A percentile compares a stretch with the other conserved stretches of the same genome.
Conservation (phyloP, 164 flowering plant species). For the Tetrastigma voinierianum region DNA sequence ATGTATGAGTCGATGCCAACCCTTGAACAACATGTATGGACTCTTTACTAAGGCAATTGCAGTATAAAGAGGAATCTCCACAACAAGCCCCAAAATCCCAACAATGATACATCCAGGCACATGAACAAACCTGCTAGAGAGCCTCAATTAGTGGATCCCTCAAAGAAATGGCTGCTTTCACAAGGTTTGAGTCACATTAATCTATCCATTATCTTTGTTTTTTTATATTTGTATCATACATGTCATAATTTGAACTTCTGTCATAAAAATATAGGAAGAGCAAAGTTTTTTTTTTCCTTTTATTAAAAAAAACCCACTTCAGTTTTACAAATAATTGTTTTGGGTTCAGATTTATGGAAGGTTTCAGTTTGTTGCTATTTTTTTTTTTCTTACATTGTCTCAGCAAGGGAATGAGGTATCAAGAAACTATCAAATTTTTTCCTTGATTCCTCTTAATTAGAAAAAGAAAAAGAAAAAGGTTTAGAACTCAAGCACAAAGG, state of each 20-base stretch:
- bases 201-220: no score
- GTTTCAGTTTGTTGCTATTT: no score
- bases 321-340: no score
- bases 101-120: constrained; percentile 73
- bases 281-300: no score
- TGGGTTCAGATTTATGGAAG: no score
- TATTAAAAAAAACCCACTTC: no score
- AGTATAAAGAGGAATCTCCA: constrained; percentile 79
- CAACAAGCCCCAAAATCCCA: constrained; percentile 76
- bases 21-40: constrained; percentile 86
- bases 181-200: no score
- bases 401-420: no score
- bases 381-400: no score
- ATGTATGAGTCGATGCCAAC: constrained; percentile 75
- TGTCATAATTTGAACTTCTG: no score
- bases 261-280: no score
- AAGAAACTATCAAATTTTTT: not conserved
- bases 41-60: constrained; percentile 76
- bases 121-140: constrained; percentile 61
- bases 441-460: not conserved
- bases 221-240: no score
- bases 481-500: not conserved
- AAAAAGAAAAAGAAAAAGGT: not conserved
- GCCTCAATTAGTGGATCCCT: not conserved
- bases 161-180: not conserved